Conservation (phyloP, 805 yeast genomes). For the Jamesozyma jinghongensis region DNA sequence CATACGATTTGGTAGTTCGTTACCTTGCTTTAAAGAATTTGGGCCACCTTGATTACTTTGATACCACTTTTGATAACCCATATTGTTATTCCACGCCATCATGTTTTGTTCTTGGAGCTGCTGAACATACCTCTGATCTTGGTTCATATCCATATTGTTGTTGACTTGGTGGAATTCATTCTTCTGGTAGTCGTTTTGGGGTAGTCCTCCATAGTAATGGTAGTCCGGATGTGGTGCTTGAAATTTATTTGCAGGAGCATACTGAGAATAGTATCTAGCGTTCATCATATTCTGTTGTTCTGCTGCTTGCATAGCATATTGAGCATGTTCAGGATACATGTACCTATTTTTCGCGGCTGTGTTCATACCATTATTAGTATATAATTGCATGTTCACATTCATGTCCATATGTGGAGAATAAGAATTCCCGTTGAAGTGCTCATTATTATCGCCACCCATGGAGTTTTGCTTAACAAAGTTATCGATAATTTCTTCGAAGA, state of each 20-base stretch:
- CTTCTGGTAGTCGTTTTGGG: neutral
- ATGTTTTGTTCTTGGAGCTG: neutral
- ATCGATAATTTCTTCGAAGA: constrained; percentile 23
- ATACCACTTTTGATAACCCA: neutral
- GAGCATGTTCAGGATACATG: neutral
- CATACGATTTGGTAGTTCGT: neutral
- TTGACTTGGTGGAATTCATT: neutral
- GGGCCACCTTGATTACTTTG: neutral
- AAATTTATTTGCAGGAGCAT: neutral
- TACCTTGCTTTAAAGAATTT: too few species aligned
- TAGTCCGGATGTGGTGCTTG: neutral
- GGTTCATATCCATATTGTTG: neutral
- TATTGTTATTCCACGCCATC: neutral
- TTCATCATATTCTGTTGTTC: neutral
- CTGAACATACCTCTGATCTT: neutral
- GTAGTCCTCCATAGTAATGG: neutral
- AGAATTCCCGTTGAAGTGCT: neutral
- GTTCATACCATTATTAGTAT: neutral
- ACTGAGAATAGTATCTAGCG: neutral
- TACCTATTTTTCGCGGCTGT: neutral
- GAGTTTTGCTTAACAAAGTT: neutral
- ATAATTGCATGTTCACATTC: neutral
- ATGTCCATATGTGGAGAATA: neutral
- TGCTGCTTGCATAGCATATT: neutral
- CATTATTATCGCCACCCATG: neutral